phyloP scores from a whole-genome alignment of 202 grass and related monocot genomes.

The Tripidium arundinaceum region DNA sequence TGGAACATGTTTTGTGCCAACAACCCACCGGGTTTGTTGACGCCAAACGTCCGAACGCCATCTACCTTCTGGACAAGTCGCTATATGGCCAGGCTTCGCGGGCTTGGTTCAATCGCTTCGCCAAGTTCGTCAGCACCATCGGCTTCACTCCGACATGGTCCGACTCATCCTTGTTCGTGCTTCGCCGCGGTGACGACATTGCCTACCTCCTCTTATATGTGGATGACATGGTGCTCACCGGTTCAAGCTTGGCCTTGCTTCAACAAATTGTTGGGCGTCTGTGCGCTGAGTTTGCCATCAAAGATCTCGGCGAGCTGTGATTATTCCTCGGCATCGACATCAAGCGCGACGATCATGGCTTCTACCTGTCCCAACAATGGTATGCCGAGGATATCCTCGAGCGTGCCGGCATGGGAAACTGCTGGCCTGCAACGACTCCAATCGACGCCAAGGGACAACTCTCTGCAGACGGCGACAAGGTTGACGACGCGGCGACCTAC shows the following conservation, averaged over 20 bases:
- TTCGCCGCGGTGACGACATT: too few relatives aligned
- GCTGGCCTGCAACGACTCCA: not conserved
- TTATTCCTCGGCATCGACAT: not conserved
- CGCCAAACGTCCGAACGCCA: too few relatives aligned
- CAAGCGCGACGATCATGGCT: not conserved
- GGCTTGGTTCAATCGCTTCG: too few relatives aligned
- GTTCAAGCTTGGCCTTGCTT: fast-evolving
- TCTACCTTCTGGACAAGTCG: too few relatives aligned
- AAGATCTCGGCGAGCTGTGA: not conserved
- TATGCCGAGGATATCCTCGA: not conserved
- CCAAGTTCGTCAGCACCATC: too few relatives aligned
- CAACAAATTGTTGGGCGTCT: fast-evolving
- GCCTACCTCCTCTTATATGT: too few relatives aligned
- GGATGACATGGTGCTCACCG: not conserved
- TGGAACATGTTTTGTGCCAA: too few relatives aligned
- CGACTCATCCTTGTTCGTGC: too few relatives aligned
- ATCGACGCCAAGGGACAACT: not conserved
- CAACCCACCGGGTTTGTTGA: too few relatives aligned
- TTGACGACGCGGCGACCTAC: not conserved
- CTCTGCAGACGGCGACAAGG: not conserved
- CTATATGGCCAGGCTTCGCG: too few relatives aligned
- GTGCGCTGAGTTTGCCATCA: not conserved
- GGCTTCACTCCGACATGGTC: too few relatives aligned
- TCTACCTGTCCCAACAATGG: not conserved
- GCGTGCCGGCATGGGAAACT: not conserved